Base-by-base conservation (phyloP, 768 basidiomycete species). In the Infundibulicybe gibba region DNA sequence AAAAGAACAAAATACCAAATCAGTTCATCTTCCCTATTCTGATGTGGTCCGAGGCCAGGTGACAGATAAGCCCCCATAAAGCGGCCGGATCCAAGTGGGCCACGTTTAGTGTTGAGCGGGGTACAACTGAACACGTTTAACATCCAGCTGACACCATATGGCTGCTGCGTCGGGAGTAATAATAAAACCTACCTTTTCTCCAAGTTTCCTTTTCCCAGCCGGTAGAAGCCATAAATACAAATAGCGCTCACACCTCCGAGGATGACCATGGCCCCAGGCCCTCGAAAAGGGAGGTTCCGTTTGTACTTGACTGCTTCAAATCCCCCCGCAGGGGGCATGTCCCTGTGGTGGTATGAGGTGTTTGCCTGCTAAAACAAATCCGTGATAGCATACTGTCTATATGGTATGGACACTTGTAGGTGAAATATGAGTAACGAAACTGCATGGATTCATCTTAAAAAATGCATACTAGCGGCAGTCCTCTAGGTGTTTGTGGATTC, bases 241-340 rank as follows among this genome's bases (percentile, higher is more conserved):
- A 97, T 73, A 50, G 80, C 85, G 52, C 83, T 81, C 55, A 94
- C 88, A n/a, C 83, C 87, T 44, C 82, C 87, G 53, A 97, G 87
- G 59, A 97, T 83, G 53, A 79, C 85, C 47, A 85, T 72, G 17
- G 91, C 93, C 31, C 90, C 81, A 44, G 91, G 92, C 2, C 91
- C 91, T 49, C 88, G 81, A 62, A 91, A 73, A 40, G 95, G 94
- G 40, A 98, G 80, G 68, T 94, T 95, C 55, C 95, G 88, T 68
- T 93, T 94, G 80, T 97, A 99, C 67, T 86, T 86, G 70, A 99
- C 70, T 21, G 86, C 70, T 62, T 90, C 93, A 69, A 95, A 99
- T 2, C 95, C 95, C 51, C 93, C 94, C 39, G 83, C 56, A 35
- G 95, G 95, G 57, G 95, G 95, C 83, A 99, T 87, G 62, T 99